Percentiles rank a stretch among this genome's conserved stretches.
These are phyloP conservation scores for Neltuma alba DNA, from an alignment of 306 rosid genomes.

Conservation along the genomic window DNA sequence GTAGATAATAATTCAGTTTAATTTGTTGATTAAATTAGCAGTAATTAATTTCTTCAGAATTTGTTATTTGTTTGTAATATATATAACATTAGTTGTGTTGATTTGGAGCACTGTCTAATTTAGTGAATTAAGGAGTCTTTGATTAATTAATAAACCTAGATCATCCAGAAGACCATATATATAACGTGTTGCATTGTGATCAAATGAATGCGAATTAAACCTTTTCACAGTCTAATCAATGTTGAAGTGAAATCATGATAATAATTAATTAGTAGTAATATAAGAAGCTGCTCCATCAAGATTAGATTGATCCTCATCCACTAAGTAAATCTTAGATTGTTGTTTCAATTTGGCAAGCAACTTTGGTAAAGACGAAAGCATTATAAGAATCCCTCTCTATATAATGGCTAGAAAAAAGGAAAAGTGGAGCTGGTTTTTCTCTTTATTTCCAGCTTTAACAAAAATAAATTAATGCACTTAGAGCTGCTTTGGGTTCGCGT, in stretches of 20 bases:
- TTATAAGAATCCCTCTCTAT: background rate
- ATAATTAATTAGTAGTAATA: background rate
- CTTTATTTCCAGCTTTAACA: background rate
- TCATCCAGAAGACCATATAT: background rate
- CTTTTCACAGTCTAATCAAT: background rate
- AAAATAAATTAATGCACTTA: background rate
- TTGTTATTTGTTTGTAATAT: background rate
- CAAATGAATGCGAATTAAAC: background rate
- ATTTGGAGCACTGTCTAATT: background rate
- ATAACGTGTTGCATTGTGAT: background rate
- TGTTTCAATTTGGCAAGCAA: background rate
- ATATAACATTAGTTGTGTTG: too few species aligned
- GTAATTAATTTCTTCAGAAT: background rate
- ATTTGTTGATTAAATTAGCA: background rate
- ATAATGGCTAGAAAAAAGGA: conserved; percentile 1
- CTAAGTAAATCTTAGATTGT: background rate
- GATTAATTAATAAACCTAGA: background rate
- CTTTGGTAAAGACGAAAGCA: background rate
- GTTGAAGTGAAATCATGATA: background rate
- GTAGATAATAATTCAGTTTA: background rate
- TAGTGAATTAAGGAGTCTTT: background rate
- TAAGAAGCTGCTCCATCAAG: background rate
- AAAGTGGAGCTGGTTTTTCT: background rate
- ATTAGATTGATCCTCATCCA: background rate
- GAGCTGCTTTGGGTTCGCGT: background rate